phyloP scores from a whole-genome alignment of 2,329 filamentous ascomycete genomes.

The Myriosclerotinia duriaeana region DNA sequence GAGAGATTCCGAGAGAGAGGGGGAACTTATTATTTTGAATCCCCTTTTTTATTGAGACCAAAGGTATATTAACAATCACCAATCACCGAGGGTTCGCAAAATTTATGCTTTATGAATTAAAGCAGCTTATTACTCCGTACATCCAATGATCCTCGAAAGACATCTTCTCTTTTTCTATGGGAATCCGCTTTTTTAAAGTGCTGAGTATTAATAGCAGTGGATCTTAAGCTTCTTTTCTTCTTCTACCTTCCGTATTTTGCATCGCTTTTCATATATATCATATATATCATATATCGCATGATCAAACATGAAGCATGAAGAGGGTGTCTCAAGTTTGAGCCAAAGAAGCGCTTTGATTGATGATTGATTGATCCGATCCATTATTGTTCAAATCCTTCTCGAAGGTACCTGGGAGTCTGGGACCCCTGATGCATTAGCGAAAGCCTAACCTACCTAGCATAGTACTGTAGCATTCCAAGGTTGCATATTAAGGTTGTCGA shows the following conservation, averaged over 20 bases:
- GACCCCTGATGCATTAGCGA: slow-evolving; percentile 16
- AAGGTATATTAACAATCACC: not conserved
- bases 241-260: no score
- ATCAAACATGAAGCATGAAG: not conserved
- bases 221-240: not conserved
- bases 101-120: slow-evolving; percentile 13
- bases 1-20: no score
- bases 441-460: not conserved
- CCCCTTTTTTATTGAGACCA: not conserved
- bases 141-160: slow-evolving; percentile 1
- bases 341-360: not conserved
- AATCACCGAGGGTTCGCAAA: not conserved
- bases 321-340: not conserved
- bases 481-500: not conserved
- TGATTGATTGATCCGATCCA: no score
- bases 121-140: no score
- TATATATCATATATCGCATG: no score
- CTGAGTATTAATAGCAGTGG: slow-evolving; percentile 1
- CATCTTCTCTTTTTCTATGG: not conserved
- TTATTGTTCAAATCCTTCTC: not conserved
- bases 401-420: no score
- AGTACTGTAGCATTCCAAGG: no score
- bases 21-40: not conserved
- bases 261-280: no score
- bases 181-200: slow-evolving; percentile 11